Percentiles rank a stretch among this genome's conserved stretches.
These are phyloP conservation scores for Platanthera guangdongensis DNA, from an alignment of 106 monocot genomes.

Conservation along the genomic window DNA sequence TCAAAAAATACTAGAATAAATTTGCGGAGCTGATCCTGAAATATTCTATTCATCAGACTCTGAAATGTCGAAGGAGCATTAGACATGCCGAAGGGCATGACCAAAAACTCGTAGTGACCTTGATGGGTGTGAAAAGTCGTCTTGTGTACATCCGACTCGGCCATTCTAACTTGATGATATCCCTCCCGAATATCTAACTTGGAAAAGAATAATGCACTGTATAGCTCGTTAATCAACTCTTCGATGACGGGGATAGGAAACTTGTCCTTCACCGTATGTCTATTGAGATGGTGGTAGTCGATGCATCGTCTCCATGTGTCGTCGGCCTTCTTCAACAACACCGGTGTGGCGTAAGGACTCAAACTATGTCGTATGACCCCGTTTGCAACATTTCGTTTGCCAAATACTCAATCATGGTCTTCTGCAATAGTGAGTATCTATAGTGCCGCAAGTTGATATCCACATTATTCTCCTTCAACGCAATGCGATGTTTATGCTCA, in stretches of 20 bases:
- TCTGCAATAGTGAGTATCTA: too few species aligned
- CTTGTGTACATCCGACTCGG: too few species aligned
- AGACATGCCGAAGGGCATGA: too few species aligned
- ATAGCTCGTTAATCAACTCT: neutral
- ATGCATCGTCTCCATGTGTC: neutral
- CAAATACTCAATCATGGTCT: neutral
- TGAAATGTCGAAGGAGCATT: too few species aligned
- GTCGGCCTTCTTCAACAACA: neutral
- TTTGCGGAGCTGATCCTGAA: too few species aligned
- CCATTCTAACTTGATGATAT: neutral
- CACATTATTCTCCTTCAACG: too few species aligned
- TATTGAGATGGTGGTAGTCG: neutral
- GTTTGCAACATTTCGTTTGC: neutral
- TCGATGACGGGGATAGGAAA: neutral
- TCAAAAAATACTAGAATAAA: too few species aligned
- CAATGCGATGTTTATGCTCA: too few species aligned
- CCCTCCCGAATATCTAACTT: neutral
- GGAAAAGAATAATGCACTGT: neutral
- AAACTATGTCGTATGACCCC: neutral
- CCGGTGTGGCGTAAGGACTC: neutral
- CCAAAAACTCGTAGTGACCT: too few species aligned
- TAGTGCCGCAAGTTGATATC: too few species aligned
- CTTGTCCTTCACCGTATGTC: neutral
- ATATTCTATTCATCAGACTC: too few species aligned
- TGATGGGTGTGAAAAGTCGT: too few species aligned